These are phyloP conservation scores for Agroathelia rolfsii DNA, from an alignment of 1,284 basidiomycete species.

Conservation along the genomic window DNA sequence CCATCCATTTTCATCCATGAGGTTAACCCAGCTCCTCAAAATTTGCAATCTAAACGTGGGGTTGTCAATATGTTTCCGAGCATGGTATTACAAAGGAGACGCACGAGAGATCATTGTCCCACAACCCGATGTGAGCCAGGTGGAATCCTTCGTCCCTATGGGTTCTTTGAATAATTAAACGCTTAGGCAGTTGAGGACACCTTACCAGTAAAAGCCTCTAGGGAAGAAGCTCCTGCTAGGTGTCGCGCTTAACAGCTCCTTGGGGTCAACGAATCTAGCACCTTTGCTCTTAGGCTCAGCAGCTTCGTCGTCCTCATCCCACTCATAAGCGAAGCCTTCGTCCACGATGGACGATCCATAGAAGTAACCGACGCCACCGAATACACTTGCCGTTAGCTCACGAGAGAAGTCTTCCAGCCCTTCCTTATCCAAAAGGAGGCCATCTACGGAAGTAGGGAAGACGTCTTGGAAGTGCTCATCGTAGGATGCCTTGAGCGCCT, in stretches of 20 bases:
- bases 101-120: slow-evolving; percentile 85
- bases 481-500: slow-evolving; percentile 54
- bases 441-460: slow-evolving; percentile 59
- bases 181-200: slow-evolving; percentile 1
- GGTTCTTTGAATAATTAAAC: slow-evolving; percentile 4
- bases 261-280: slow-evolving; percentile 63
- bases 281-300: slow-evolving; percentile 31
- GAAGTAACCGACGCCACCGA: slow-evolving; percentile 92
- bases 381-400: slow-evolving; percentile 79
- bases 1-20: slow-evolving; percentile 93
- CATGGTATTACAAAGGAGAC: slow-evolving; percentile 5
- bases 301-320: slow-evolving; percentile 73
- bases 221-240: slow-evolving; percentile 95
- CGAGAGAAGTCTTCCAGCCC: slow-evolving; percentile 70
- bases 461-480: slow-evolving; percentile 54
- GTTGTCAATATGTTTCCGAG: slow-evolving; percentile 3
- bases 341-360: slow-evolving; percentile 88
- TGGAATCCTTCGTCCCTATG: slow-evolving; percentile 94
- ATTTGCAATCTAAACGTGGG: slow-evolving; percentile 64
- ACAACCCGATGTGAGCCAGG: slow-evolving; percentile 79
- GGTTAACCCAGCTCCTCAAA: slow-evolving; percentile 77
- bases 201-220: slow-evolving; percentile 89
- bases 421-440: slow-evolving; percentile 34
- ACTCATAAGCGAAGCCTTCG: slow-evolving; percentile 74
- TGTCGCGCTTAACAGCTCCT: slow-evolving; percentile 80